Percentiles rank a stretch among this genome's conserved stretches.
phyloP scores from a whole-genome alignment of 257 asterid genomes.

The Solanum sitiens region DNA sequence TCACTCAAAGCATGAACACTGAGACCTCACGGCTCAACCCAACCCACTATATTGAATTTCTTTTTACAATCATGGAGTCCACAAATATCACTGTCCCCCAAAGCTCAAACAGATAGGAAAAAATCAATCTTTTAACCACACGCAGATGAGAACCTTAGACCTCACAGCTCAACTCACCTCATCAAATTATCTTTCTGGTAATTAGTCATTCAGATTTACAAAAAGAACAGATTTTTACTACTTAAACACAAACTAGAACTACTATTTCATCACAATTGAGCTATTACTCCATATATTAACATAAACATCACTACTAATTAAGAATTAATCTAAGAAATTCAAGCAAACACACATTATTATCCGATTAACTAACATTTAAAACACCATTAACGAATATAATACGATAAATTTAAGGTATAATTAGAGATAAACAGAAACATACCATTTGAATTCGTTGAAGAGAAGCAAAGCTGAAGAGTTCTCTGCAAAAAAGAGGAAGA shows the following conservation, averaged over 20 bases:
- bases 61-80: background rate
- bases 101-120: background rate
- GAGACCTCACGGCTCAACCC: no score
- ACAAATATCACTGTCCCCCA: background rate
- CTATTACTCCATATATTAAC: background rate
- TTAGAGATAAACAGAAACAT: background rate
- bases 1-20: no score
- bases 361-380: background rate
- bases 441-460: background rate
- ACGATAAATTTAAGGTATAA: background rate
- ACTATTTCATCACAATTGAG: background rate
- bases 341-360: background rate
- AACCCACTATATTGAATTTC: background rate
- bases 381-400: background rate
- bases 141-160: background rate
- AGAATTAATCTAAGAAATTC: background rate
- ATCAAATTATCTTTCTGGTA: background rate
- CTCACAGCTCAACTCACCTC: background rate
- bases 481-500: background rate
- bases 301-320: background rate
- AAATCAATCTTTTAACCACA: background rate
- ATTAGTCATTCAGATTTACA: background rate
- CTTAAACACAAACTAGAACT: background rate
- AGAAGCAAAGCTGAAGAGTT: background rate
- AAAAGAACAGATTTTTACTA: background rate